A percentile compares a stretch with the other conserved stretches of the same genome.
These are phyloP conservation scores for Eucalyptus cloeziana DNA, from an alignment of 345 rosid genomes.

Conservation along the genomic window DNA sequence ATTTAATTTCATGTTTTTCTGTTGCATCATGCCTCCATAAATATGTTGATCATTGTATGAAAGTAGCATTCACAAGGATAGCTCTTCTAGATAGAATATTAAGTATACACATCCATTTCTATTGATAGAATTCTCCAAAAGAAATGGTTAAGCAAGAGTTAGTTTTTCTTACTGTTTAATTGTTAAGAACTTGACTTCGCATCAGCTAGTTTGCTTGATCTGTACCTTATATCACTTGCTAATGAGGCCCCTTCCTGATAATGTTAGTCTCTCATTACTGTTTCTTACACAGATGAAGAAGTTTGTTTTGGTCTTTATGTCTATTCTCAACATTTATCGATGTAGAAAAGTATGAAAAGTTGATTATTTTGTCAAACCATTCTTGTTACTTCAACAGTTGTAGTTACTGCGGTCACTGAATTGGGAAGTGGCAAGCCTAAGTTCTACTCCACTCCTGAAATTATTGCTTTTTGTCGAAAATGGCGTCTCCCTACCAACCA, in stretches of 20 bases:
- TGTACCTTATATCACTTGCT: background rate
- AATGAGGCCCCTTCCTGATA: background rate
- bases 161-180: background rate
- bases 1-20: background rate
- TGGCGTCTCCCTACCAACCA: conserved; percentile 95
- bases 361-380: background rate
- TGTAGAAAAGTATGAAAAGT: background rate
- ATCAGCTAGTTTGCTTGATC: background rate
- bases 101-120: background rate
- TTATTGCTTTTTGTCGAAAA: conserved; percentile 75
- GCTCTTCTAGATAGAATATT: background rate
- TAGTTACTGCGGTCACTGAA: conserved; percentile 94
- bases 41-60: background rate
- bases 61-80: background rate
- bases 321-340: background rate
- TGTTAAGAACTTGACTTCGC: background rate
- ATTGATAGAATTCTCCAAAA: background rate
- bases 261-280: background rate
- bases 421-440: conserved; percentile 84
- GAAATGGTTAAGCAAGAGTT: background rate
- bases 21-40: background rate
- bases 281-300: background rate
- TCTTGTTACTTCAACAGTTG: conserved; percentile 40
- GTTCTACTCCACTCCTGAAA: conserved; percentile 88
- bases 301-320: background rate